Conservation (phyloP, 257 asterid species). For the Voacanga thouarsii region DNA sequence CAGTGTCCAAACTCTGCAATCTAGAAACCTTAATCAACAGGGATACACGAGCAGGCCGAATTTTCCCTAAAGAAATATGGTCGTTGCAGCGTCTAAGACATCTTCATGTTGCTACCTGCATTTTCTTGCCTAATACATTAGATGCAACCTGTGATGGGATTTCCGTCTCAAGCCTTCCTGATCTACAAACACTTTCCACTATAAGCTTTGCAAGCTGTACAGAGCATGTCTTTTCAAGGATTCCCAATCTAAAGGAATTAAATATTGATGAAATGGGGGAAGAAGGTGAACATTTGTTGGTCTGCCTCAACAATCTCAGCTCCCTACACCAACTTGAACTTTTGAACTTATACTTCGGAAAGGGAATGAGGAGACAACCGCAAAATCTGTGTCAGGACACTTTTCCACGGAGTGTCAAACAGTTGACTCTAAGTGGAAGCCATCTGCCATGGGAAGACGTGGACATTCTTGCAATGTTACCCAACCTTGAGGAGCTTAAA, state of each 20-base stretch:
- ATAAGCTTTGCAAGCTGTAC: not conserved
- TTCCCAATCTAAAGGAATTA: not conserved
- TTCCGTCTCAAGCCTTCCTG: not conserved
- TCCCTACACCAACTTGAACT: constrained; percentile 7
- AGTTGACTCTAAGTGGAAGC: constrained; percentile 15
- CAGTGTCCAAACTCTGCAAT: not conserved
- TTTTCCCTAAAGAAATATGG: not conserved
- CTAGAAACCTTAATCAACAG: not conserved
- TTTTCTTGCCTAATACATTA: not conserved
- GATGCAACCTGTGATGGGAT: not conserved
- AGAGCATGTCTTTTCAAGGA: not conserved
- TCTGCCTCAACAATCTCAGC: constrained; percentile 8
- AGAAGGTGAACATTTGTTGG: not conserved
- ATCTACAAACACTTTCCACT: not conserved
- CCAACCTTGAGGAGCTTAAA: constrained; percentile 24
- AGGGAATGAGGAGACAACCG: too few relatives aligned
- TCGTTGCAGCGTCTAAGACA: not conserved
- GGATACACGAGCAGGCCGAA: too few relatives aligned
- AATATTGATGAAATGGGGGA: not conserved
- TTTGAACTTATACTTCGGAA: constrained; percentile 2
- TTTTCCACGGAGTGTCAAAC: constrained; percentile 12
- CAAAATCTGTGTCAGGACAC: not conserved
- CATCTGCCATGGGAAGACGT: constrained; percentile 12
- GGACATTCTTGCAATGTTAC: constrained; percentile 14
- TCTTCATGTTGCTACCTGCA: not conserved